A percentile compares a stretch with the other conserved stretches of the same genome.
Conservation (phyloP, 768 basidiomycete species). For the Termitomyces sp. region DNA sequence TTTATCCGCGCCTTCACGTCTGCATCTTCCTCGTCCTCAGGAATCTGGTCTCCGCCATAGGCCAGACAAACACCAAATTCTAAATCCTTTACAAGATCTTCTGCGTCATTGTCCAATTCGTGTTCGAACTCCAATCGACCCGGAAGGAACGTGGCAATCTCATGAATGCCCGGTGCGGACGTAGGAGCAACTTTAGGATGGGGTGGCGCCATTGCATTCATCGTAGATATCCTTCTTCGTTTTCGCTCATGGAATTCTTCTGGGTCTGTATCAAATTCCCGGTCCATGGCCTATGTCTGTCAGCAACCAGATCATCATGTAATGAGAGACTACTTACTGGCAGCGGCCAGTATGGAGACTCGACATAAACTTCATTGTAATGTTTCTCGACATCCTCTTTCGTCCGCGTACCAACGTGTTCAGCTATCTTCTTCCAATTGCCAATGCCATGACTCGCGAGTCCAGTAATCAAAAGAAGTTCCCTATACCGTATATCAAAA, state of each 20-base stretch:
- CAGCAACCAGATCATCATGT: not conserved
- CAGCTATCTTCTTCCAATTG: constrained; percentile 95
- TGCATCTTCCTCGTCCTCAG: constrained; percentile 71
- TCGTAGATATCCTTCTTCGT: constrained; percentile 77
- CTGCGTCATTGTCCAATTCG: constrained; percentile 95
- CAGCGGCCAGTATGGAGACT: constrained; percentile 72
- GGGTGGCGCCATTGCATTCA: constrained; percentile 54
- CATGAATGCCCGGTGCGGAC: constrained; percentile 88
- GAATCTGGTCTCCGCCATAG: constrained; percentile 79
- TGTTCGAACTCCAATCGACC: constrained; percentile 99
- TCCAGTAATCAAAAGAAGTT: constrained; percentile 85
- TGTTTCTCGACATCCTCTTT: constrained; percentile 92
- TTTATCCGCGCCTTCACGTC: constrained; percentile 58
- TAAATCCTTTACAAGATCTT: constrained; percentile 90
- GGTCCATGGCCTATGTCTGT: constrained; percentile 40
- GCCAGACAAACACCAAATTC: constrained; percentile 88
- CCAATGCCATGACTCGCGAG: constrained; percentile 84
- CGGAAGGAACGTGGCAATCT: constrained; percentile 88
- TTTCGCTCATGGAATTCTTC: constrained; percentile 87
- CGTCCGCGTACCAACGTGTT: constrained; percentile 89
- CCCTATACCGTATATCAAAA: constrained; percentile 40
- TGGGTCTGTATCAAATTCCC: constrained; percentile 64
- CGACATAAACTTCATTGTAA: constrained; percentile 76
- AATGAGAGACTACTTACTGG: constrained; percentile 47
- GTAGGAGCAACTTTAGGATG: constrained; percentile 74